Percentiles rank a stretch among this genome's conserved stretches.
Conservation (phyloP, 768 basidiomycete species). For the Tricholoma sp. region DNA sequence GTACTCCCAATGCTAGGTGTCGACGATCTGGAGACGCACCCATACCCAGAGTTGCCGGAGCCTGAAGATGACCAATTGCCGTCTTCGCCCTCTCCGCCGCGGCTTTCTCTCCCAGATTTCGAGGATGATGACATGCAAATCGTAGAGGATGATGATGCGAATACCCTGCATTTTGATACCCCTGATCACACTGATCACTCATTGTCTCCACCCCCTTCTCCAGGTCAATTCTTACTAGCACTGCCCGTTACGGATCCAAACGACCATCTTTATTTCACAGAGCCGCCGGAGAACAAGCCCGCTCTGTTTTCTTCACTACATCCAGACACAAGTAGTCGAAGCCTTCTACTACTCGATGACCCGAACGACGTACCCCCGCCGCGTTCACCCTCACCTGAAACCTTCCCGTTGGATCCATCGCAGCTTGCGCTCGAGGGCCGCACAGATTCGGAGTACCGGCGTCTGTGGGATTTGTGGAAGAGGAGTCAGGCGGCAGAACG, state of each 20-base stretch:
- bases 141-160: not conserved
- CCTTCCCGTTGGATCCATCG: slow-evolving; percentile 28
- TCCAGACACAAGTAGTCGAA: slow-evolving; percentile 11
- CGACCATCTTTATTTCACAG: slow-evolving; percentile 20
- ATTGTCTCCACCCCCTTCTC: slow-evolving; percentile 16
- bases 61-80: not conserved
- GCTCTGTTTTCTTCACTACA: slow-evolving; percentile 1
- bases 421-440: slow-evolving; percentile 24
- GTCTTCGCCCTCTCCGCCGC: not conserved
- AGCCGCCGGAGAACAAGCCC: not conserved
- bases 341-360: slow-evolving; percentile 39
- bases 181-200: not conserved
- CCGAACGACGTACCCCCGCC: slow-evolving; percentile 31
- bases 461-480: slow-evolving; percentile 36
- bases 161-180: not conserved
- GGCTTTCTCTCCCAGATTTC: not conserved
- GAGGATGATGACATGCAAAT: not conserved
- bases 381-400: slow-evolving; percentile 40
- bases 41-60: too few relatives aligned
- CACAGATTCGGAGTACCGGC: slow-evolving; percentile 32
- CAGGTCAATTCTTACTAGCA: slow-evolving; percentile 19
- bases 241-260: slow-evolving; percentile 31
- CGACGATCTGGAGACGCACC: not conserved
- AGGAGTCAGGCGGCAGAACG: slow-evolving; percentile 19
- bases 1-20: slow-evolving; percentile 4